Evolutionary conservation across 495 filamentous ascomycete species (phyloP).

Genomic region (Tetracladium setigerum): DNA sequence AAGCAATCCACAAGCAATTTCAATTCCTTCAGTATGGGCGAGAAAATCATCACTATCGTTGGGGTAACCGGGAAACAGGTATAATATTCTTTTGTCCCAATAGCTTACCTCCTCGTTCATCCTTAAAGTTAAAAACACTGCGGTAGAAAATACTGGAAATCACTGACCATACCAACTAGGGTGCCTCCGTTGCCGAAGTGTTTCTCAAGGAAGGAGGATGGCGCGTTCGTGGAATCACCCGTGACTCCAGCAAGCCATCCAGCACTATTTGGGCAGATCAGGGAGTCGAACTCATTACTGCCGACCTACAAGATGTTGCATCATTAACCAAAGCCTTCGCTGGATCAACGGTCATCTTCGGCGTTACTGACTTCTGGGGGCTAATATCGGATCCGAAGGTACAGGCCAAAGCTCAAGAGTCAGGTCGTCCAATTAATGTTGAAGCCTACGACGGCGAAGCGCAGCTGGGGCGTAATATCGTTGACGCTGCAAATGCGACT

Average conservation of each 20-base stretch:
- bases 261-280: conserved; percentile 26
- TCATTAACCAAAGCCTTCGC: conserved; percentile 38
- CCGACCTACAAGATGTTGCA: conserved; percentile 34
- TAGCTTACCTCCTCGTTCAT: no score
- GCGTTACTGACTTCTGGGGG: conserved; percentile 45
- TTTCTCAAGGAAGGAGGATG: conserved; percentile 29
- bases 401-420: conserved; percentile 37
- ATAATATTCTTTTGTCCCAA: neutral
- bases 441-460: neutral
- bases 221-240: conserved; percentile 33
- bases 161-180: conserved; percentile 14
- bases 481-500: conserved; percentile 32
- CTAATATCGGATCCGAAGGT: conserved; percentile 30
- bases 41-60: neutral
- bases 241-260: conserved; percentile 29
- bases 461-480: conserved; percentile 26
- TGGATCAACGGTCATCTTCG: conserved; percentile 42
- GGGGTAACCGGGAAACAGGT: neutral
- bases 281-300: conserved; percentile 41
- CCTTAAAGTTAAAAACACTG: no score
- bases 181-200: conserved; percentile 31
- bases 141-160: no score
- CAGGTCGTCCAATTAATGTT: conserved; percentile 20
- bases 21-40: no score
- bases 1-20: no score